Evolutionary conservation across 768 basidiomycete genomes (phyloP).

Genomic region (Trametes gibbosa): DNA sequence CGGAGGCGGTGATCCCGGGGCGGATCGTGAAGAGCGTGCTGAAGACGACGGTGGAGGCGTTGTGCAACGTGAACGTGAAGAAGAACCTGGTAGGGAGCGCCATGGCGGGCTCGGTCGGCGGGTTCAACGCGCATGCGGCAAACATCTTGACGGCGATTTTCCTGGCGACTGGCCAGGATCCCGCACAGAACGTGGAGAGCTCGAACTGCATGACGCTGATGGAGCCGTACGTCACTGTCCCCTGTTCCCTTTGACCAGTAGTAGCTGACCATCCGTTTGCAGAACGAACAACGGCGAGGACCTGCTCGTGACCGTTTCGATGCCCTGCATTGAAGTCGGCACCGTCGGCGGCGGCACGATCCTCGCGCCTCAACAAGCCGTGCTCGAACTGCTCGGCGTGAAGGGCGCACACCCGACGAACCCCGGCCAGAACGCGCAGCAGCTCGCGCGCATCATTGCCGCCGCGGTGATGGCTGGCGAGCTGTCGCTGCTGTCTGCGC

Average conservation of each 20-base stretch:
- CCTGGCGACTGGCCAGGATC: slow-evolving; percentile 97
- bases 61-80: slow-evolving; percentile 91
- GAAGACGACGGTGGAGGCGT: slow-evolving; percentile 89
- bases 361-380: slow-evolving; percentile 82
- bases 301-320: slow-evolving; percentile 87
- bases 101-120: slow-evolving; percentile 97
- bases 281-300: slow-evolving; percentile 89
- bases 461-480: slow-evolving; percentile 98
- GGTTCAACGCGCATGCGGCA: slow-evolving; percentile 97
- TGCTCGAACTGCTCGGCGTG: slow-evolving; percentile 93
- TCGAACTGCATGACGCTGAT: slow-evolving; percentile 98
- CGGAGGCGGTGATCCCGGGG: slow-evolving; percentile 91
- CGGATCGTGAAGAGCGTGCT: slow-evolving; percentile 84
- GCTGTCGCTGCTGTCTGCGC: slow-evolving; percentile 83
- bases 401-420: slow-evolving; percentile 82
- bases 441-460: slow-evolving; percentile 85
- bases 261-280: slow-evolving; percentile 4
- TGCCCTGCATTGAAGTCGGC: slow-evolving; percentile 99
- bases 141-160: slow-evolving; percentile 96
- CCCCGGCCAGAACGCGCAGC: slow-evolving; percentile 88
- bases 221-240: slow-evolving; percentile 77
- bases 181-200: slow-evolving; percentile 98
- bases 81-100: slow-evolving; percentile 98
- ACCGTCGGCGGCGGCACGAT: slow-evolving; percentile 97
- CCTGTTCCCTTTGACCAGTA: background rate